Evolutionary conservation across 2,329 filamentous ascomycete species (phyloP), one percentile per base, ranked within the genome.

Genomic region (Metarhizium anisopliae): DNA sequence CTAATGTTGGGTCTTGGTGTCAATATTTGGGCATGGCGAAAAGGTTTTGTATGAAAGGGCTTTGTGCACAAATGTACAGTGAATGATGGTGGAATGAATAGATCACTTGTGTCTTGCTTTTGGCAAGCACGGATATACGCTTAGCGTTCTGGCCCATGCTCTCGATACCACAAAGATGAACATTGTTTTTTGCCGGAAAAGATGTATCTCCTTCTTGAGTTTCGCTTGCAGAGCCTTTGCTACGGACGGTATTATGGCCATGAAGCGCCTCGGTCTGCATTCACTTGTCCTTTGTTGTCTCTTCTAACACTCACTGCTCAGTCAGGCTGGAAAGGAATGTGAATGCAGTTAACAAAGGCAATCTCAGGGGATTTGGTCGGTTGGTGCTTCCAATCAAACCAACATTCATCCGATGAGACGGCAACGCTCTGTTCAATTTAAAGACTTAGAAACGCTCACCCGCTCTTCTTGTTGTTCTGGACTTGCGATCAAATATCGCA

Each of bases 1-100:
- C 60, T 87, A 18, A 63, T 67, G 50, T n/a, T n/a, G 7, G 32
- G 11, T 8, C 51, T 29, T 56, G 6, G 6, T 51, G 36, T 14
- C 8, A 30, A 35, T 14, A 16, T 29, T 11, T 11, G 16, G 18
- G 14, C 47, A 32, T 32, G 36, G 16, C 5, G 3, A 25, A 25
- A 29, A 20, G 14, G 51, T 14, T 47, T 45, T 18, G 10, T 42
- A 42, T 55, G 35, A n/a, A 47, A 45, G 20, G 52, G 55, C 29
- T 49, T 49, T 49, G 45, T 49, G 25, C 14, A 29, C 10, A 20
- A 8, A 30, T 49, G 20, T 16, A 30, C 20, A n/a, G 45, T 49
- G 25, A 14, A 49, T 14, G 13, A 49, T 30, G 42, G 18, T 16
- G 42, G 42, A 25, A 45, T 45, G 42, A 45, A 20, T 20, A 45